phyloP scores from a whole-genome alignment of 140 eudicot species.

The Ambrosia hybrid region DNA sequence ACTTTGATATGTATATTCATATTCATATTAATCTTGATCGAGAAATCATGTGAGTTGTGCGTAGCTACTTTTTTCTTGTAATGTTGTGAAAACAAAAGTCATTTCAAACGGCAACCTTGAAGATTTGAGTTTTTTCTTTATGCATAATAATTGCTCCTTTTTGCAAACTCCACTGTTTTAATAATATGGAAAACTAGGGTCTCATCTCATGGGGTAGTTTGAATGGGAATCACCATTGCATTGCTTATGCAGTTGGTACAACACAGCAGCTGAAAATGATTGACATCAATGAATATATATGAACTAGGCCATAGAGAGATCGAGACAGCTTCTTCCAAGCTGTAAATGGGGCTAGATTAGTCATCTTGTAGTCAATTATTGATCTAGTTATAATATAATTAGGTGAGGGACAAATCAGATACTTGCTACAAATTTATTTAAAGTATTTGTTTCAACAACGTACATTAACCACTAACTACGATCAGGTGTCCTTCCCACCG shows the following conservation, averaged over 20 bases:
- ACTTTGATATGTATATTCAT: conserved; percentile 6
- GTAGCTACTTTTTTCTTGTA: background rate
- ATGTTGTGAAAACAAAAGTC: too few relatives aligned
- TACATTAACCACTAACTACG: conserved; percentile 20
- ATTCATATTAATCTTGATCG: conserved; percentile 27
- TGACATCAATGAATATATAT: background rate
- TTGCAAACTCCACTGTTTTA: background rate
- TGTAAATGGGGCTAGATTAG: conserved; percentile 20
- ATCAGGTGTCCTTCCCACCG: conserved; percentile 11
- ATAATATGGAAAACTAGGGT: background rate
- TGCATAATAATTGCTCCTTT: background rate
- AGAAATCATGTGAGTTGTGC: conserved; percentile 9
- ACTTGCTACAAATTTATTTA: conserved; percentile 18
- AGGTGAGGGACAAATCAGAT: conserved; percentile 11
- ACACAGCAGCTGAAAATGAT: background rate
- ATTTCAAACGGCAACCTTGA: too few relatives aligned
- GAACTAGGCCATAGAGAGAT: conserved; percentile 10
- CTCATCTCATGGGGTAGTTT: background rate
- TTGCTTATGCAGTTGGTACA: conserved; percentile 12
- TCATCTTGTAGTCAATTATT: conserved; percentile 29
- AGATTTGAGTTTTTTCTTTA: background rate
- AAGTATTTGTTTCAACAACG: conserved; percentile 17
- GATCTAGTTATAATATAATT: background rate
- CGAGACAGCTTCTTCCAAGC: conserved; percentile 28
- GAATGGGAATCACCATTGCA: background rate